Evolutionary conservation across 495 filamentous ascomycete species (phyloP).

Genomic region (Pseudoneurospora amorphoporcata): DNA sequence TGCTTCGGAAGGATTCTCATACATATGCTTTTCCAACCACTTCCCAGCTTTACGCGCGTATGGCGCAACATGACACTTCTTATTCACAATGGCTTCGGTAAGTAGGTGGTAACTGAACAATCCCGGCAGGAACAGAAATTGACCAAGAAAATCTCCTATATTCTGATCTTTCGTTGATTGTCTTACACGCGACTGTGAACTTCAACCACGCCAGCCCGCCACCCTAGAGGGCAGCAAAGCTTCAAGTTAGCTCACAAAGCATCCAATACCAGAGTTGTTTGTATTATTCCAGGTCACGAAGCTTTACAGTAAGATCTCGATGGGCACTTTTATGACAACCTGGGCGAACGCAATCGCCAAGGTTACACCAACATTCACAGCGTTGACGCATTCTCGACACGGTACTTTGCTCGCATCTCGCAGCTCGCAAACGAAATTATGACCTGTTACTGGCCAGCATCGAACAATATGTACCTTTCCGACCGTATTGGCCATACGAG

Average conservation of each 20-base stretch:
- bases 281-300: background rate
- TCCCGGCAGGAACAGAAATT: background rate
- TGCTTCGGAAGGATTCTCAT: background rate
- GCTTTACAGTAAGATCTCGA: background rate
- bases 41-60: background rate
- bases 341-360: background rate
- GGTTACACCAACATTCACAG: background rate
- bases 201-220: background rate
- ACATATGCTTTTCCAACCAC: background rate
- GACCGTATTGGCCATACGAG: background rate
- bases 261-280: background rate
- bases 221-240: background rate
- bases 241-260: background rate
- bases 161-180: background rate
- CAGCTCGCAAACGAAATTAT: background rate
- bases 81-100: background rate
- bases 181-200: background rate
- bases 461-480: background rate
- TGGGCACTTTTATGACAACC: background rate
- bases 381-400: background rate
- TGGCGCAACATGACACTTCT: background rate
- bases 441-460: background rate
- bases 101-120: background rate
- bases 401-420: background rate
- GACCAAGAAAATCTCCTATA: background rate